Conservation (phyloP, 2,329 filamentous ascomycete species). For the Aspergillus terreus region DNA sequence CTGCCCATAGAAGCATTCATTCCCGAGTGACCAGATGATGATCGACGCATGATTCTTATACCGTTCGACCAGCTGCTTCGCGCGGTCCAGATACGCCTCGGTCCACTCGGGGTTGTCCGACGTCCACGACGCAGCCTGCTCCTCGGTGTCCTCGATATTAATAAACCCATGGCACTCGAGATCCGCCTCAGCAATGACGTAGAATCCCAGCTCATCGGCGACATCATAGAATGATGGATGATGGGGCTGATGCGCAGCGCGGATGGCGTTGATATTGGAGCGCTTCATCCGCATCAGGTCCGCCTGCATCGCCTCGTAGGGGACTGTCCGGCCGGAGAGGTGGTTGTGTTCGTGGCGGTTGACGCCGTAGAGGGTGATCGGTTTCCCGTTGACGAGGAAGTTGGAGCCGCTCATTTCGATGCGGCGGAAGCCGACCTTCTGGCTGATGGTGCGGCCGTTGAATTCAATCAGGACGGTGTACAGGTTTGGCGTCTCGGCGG, state of each 20-base stretch:
- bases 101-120: slow-evolving; percentile 11
- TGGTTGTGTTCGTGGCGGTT: slow-evolving; percentile 73
- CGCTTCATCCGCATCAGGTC: slow-evolving; percentile 67
- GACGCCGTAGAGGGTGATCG: slow-evolving; percentile 61
- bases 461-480: slow-evolving; percentile 52
- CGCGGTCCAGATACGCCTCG: slow-evolving; percentile 64
- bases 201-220: slow-evolving; percentile 9
- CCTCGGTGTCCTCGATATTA: neutral
- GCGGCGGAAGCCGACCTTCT: slow-evolving; percentile 61
- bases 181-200: slow-evolving; percentile 8
- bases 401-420: slow-evolving; percentile 55
- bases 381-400: slow-evolving; percentile 59
- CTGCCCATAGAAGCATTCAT: slow-evolving; percentile 67
- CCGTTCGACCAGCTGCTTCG: slow-evolving; percentile 60
- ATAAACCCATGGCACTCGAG: slow-evolving; percentile 8
- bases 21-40: slow-evolving; percentile 70
- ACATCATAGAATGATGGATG: slow-evolving; percentile 7
- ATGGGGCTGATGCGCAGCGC: slow-evolving; percentile 65
- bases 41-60: slow-evolving; percentile 69
- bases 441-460: slow-evolving; percentile 32
- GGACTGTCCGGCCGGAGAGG: slow-evolving; percentile 59
- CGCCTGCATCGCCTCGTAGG: slow-evolving; percentile 56
- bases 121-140: slow-evolving; percentile 5
- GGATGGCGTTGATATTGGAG: slow-evolving; percentile 68
- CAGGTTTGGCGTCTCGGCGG: slow-evolving; percentile 62